Percentiles rank a stretch among this genome's conserved stretches.
Conservation (phyloP, 2,329 filamentous ascomycete species). For the Cercospora zeina region DNA sequence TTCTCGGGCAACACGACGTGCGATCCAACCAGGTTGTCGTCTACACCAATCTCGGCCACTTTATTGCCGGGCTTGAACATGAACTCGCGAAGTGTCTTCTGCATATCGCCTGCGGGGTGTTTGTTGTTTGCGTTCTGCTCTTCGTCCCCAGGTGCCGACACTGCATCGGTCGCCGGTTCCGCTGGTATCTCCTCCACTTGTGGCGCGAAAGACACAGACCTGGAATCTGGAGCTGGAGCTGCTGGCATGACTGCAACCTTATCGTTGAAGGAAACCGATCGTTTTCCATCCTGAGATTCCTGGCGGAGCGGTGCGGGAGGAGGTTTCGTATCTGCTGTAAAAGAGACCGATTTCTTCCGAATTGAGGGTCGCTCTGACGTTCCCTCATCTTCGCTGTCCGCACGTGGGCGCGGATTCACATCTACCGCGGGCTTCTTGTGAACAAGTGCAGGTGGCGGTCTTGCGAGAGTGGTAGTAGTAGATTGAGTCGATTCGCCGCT, state of each 20-base stretch:
- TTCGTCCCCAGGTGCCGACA: not conserved
- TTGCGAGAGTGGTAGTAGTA: not conserved
- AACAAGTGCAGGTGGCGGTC: constrained; percentile 27
- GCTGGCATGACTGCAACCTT: constrained; percentile 41
- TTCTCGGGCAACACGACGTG: constrained; percentile 66
- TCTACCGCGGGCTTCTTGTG: constrained; percentile 10
- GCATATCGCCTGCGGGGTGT: constrained; percentile 22
- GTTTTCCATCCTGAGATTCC: constrained; percentile 39
- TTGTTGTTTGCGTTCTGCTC: not conserved
- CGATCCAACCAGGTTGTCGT: constrained; percentile 44
- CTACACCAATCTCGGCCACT: constrained; percentile 48
- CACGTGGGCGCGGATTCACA: constrained; percentile 11
- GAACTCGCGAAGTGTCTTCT: constrained; percentile 34
- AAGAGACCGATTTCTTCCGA: constrained; percentile 61
- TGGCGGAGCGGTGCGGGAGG: constrained; percentile 41
- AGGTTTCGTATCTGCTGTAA: constrained; percentile 61
- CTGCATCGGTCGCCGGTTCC: constrained; percentile 8
- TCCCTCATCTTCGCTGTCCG: constrained; percentile 14
- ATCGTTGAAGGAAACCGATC: constrained; percentile 40
- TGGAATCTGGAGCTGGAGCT: constrained; percentile 37
- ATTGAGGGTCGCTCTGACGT: constrained; percentile 25
- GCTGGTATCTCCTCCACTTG: constrained; percentile 39
- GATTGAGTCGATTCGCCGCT: constrained; percentile 12
- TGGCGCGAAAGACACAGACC: constrained; percentile 39
- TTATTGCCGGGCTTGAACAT: constrained; percentile 42